Percentiles rank a stretch among this genome's conserved stretches.
Conservation (phyloP, 306 rosid species). For the Coriaria nepalensis region DNA sequence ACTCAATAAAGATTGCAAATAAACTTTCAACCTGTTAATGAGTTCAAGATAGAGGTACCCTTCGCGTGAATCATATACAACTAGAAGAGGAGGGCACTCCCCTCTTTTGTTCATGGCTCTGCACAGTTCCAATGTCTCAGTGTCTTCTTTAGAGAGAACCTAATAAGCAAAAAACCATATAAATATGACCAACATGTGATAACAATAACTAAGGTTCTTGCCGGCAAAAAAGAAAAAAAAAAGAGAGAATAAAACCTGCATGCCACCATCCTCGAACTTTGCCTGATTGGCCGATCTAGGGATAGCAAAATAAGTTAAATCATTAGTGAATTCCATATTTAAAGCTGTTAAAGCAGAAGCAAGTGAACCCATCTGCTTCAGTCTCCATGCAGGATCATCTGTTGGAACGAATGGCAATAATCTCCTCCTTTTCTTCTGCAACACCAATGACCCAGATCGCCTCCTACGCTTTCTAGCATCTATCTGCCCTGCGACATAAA, state of each 20-base stretch:
- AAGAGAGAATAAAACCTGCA: constrained; percentile 43
- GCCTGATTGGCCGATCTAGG: constrained; percentile 52
- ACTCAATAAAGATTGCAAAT: constrained; percentile 14
- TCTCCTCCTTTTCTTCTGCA: constrained; percentile 64
- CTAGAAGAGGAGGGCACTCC: constrained; percentile 56
- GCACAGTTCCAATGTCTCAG: constrained; percentile 54
- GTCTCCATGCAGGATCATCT: constrained; percentile 42
- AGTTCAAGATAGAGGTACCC: constrained; percentile 43
- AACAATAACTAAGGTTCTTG: no score
- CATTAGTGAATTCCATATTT: constrained; percentile 52
- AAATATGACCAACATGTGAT: constrained; percentile 1
- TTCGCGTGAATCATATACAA: constrained; percentile 64
- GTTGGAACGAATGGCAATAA: constrained; percentile 55
- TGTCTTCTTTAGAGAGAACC: constrained; percentile 61
- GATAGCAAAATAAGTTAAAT: constrained; percentile 41
- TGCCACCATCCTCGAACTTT: constrained; percentile 54
- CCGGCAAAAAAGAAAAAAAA: no score
- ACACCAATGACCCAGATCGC: constrained; percentile 40
- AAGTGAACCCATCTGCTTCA: constrained; percentile 77
- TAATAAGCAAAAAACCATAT: constrained; percentile 15
- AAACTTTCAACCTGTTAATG: constrained; percentile 1
- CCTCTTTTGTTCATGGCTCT: constrained; percentile 45
- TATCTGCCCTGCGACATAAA: constrained; percentile 20
- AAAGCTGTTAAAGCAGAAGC: constrained; percentile 57
- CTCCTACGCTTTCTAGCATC: constrained; percentile 56